Base-by-base conservation (phyloP, 129 eudicot species). In the Centrapalus pauciflorus region DNA sequence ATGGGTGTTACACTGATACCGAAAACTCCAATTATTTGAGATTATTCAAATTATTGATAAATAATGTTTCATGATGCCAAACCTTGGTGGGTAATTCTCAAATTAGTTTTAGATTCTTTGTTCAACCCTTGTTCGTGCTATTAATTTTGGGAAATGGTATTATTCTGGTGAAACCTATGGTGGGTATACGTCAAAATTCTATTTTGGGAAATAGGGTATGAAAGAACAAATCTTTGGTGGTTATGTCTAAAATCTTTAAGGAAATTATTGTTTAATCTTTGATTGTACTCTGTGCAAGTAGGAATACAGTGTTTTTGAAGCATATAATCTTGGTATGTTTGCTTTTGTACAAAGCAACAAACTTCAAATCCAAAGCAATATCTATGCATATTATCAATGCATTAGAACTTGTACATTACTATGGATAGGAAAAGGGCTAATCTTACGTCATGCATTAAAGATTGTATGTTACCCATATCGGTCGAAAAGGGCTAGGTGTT, bases 331-430 rank as follows among this genome's bases (percentile, higher is more conserved):
- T 57, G 67, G 58, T 41, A 70, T n/a, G n/a, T n/a, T 70, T 70
- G 58, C 67, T 70, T 70, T 50, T 19, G 34, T 41, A 57, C 10
- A 70, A 55, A 73, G 72, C 58, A 73, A 73, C 64, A 16, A 50
- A 1, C 51, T 71, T 62, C 41, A 62, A 17, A 34, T 19, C 41
- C 7, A 62, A 72, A 63, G 56, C 29, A 38, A 69, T 56, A 12
- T 12, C 14, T 9, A 40, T 54, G 55, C 30, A 8, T 43, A 55
- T 38, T 26, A 10, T 17, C n/a, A 16, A 14, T 28, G 75, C 66
- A 57, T 17, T 41, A 28, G 12, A 16, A 7, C 55, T 55, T 55
- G 56, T 56, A 55, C 56, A 16, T 56, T 38, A 55, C 25, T 20
- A 30, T 2, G 37, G 13, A 21, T 67, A 62, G 1, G 32, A 21